A percentile compares a stretch with the other conserved stretches of the same genome.
These are phyloP conservation scores for Aquilaria malaccensis DNA, from an alignment of 345 rosid species.

Conservation along the genomic window DNA sequence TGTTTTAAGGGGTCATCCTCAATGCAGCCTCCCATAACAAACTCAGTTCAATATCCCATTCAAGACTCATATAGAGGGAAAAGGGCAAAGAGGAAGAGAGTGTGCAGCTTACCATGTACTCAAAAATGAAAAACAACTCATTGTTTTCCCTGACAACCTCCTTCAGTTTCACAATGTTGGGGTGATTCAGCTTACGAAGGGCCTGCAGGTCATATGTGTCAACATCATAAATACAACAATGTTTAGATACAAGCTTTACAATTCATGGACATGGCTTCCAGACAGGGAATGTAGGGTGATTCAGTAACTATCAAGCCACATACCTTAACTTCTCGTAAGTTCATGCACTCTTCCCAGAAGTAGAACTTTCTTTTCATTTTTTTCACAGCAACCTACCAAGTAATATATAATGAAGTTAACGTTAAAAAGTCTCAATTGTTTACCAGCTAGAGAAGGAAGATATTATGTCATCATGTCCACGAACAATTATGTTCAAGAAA, in stretches of 20 bases:
- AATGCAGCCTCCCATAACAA: background rate
- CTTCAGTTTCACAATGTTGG: conserved; percentile 78
- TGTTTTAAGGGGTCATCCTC: background rate
- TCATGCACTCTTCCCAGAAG: conserved; percentile 89
- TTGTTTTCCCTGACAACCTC: conserved; percentile 87
- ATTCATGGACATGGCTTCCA: conserved; percentile 8
- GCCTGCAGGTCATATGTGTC: conserved; percentile 49
- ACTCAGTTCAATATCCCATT: no score
- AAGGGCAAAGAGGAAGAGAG: background rate
- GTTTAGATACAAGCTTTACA: background rate
- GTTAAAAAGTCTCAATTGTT: background rate
- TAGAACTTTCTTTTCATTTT: conserved; percentile 92
- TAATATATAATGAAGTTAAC: background rate
- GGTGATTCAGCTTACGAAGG: conserved; percentile 81
- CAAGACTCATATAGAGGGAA: background rate
- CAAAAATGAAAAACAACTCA: conserved; percentile 87
- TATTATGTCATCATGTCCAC: background rate
- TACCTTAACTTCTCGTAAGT: conserved; percentile 92
- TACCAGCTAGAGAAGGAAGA: background rate
- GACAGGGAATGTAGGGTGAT: background rate
- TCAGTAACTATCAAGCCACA: background rate
- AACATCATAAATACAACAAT: conserved; percentile 2
- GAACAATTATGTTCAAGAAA: background rate
- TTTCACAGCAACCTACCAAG: conserved; percentile 83
- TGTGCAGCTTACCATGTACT: conserved; percentile 68